phyloP scores from a whole-genome alignment of 352 stramenopile species.

The Globisporangium paroecandrum region DNA sequence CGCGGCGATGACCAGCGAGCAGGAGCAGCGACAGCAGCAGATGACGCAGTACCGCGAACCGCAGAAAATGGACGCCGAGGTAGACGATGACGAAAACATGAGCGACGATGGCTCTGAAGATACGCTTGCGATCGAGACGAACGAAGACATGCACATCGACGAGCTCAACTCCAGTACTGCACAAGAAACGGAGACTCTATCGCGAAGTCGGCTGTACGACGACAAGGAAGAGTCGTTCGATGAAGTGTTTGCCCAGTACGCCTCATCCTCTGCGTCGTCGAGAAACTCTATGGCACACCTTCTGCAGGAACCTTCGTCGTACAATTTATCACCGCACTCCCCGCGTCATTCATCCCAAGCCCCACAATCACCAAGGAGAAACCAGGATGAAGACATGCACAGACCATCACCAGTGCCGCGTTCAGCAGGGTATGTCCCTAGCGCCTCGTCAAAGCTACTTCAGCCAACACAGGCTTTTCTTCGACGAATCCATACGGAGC shows the following conservation, averaged over 20 bases:
- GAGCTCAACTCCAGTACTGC: constrained; percentile 15
- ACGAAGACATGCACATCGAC: constrained; percentile 23
- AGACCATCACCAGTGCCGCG: constrained; percentile 14
- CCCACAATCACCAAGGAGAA: background rate
- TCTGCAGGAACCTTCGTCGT: constrained; percentile 25
- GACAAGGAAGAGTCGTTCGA: constrained; percentile 49
- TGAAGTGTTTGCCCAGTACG: constrained; percentile 54
- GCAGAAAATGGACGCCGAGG: constrained; percentile 14
- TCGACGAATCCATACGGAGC: constrained; percentile 53
- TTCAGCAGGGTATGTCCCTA: background rate
- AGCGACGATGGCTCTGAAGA: constrained; percentile 38
- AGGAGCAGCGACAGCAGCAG: constrained; percentile 2
- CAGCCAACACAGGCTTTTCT: constrained; percentile 70
- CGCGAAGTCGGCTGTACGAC: constrained; percentile 33
- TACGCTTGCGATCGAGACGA: constrained; percentile 43
- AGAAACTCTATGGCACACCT: constrained; percentile 35
- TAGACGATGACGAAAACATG: constrained; percentile 42
- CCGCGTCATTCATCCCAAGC: constrained; percentile 15
- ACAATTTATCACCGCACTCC: constrained; percentile 16
- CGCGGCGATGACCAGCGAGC: background rate
- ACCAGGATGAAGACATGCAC: constrained; percentile 12
- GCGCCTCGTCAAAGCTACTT: constrained; percentile 46
- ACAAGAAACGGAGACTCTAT: constrained; percentile 24
- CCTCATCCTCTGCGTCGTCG: constrained; percentile 50
- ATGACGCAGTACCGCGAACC: constrained; percentile 20